Base-by-base conservation (phyloP, 2,329 filamentous ascomycete species). In the Helminthosporium solani region DNA sequence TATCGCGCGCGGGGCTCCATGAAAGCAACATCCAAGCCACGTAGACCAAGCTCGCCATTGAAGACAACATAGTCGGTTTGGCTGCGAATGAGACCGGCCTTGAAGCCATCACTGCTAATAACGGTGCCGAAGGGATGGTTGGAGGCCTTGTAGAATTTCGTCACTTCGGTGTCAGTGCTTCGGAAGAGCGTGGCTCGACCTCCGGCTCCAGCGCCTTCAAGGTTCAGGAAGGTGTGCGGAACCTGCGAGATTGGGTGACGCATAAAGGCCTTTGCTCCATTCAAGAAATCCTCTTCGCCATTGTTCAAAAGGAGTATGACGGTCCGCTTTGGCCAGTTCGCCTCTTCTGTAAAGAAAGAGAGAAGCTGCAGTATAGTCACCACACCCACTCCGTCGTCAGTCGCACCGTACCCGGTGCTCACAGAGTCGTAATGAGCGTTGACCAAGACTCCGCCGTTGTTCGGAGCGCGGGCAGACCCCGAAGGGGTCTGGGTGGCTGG, bases 401-500 rank as follows among this genome's bases (percentile, higher is more conserved):
- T 97, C 14, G 94, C 91, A 38, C 94, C 94, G 57, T 85, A 96
- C 1, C 90, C 91, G 2, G 90, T 95, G 12, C 90, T 88, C 5
- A 97, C 94, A 47, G 87, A 91, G 71, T 96, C 94, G 64, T 94
- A 96, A 66, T 97, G 94, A 15, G 92, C 91, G 67, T 96, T 97
- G 56, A 97, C 87, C 35, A 99, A 78, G 15, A 96, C 90, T 25
- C 90, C 89, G 15, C 88, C 87, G 50, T 82, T 82, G 7, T 57
- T 80, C 78, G 50, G 78, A 33, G 53, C 67, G 49, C 50, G 60
- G 33, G 40, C 48, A 28, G 30, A 50, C 48, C 20, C 39, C 74
- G 74, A 46, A 73, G 70, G 33, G 68, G 70, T 30, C 71, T 70
- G 28, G 56, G 64, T 35, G 66, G 68, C 27, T 78, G 52, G 76